These are phyloP conservation scores for Orbilia quercus DNA, from an alignment of 2,329 filamentous ascomycete genomes.

Conservation along the genomic window DNA sequence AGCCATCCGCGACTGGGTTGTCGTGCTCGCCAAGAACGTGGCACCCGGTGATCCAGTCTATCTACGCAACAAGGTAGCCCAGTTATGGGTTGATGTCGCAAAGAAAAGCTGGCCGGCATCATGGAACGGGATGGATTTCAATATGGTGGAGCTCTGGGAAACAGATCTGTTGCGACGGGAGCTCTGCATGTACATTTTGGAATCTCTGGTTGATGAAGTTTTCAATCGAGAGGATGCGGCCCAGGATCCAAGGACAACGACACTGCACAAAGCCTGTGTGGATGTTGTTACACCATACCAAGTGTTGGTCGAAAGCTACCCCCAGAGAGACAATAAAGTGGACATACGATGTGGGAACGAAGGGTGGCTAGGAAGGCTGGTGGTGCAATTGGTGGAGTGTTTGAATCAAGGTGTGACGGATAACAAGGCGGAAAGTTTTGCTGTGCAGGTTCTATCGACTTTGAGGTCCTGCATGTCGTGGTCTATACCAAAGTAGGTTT, in stretches of 20 bases:
- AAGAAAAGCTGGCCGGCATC: slow-evolving; percentile 92
- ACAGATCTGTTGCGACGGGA: slow-evolving; percentile 75
- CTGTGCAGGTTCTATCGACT: slow-evolving; percentile 79
- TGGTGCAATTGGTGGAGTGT: slow-evolving; percentile 78
- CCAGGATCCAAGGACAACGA: slow-evolving; percentile 82
- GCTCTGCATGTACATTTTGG: slow-evolving; percentile 86
- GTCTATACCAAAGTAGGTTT: slow-evolving; percentile 76
- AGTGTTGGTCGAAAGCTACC: slow-evolving; percentile 80
- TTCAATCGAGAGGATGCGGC: slow-evolving; percentile 91
- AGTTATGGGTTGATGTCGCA: slow-evolving; percentile 93
- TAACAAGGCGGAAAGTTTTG: slow-evolving; percentile 75
- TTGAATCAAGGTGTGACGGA: slow-evolving; percentile 73
- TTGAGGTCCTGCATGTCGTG: slow-evolving; percentile 84
- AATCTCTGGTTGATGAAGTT: slow-evolving; percentile 92
- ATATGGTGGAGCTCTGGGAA: slow-evolving; percentile 83
- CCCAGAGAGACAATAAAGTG: slow-evolving; percentile 75
- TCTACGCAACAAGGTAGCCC: slow-evolving; percentile 90
- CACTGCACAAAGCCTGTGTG: slow-evolving; percentile 87
- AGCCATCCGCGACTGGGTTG: slow-evolving; percentile 78
- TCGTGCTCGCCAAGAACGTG: slow-evolving; percentile 79
- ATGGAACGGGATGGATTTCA: slow-evolving; percentile 93
- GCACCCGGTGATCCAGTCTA: slow-evolving; percentile 80
- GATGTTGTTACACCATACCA: slow-evolving; percentile 88
- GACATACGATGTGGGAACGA: slow-evolving; percentile 81
- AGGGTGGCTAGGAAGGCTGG: slow-evolving; percentile 86